Base-by-base conservation (phyloP, 371 early-diverging fungal species). In the Mucor circinelloides region DNA sequence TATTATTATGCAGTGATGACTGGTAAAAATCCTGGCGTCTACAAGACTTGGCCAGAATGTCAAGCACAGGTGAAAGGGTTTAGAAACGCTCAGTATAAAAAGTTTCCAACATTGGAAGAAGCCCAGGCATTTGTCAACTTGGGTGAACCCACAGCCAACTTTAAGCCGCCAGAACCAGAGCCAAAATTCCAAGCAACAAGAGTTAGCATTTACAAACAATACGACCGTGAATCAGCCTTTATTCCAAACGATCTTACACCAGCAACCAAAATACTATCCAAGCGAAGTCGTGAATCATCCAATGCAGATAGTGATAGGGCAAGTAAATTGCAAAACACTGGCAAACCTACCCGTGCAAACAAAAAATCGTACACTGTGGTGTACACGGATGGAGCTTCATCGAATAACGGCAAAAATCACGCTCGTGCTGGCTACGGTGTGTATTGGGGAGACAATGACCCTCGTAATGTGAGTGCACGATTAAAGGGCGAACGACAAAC, bases 401-500 rank as follows among this genome's bases (percentile, higher is more conserved):
- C 80, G 2, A 72, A 76, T 12, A 95, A 95, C 78, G 95, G 95
- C 1, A 68, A 62, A 23, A 9, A 13, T 4, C 67, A 76, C 8
- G 91, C 93, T 3, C 68, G 76, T 13, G 95, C 94, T 25, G 95
- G 97, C 5, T 72, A 89, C 54, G 97, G 97, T 6, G 92, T 95
- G n/a, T 95, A 84, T 68, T 95, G 90, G 80, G 93, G 91, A 13
- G 76, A 75, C 1, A 71, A 81, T 58, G 93, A 95, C 73, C 81
- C 90, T 19, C 79, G 93, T 46, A 96, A 95, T 76, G 68, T 89
- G 21, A 89, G 90, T 31, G 90, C 82, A 59, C 84, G 86, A 9
- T 79, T 95, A 17, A 55, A 58, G 2, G 90, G 90, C 0, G 68
- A 63, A 6, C 72, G 76, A 19, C 94, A 93, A 64, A 95, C 95